Conservation (phyloP, 495 filamentous ascomycete species). For the Aspergillus panamensis region DNA sequence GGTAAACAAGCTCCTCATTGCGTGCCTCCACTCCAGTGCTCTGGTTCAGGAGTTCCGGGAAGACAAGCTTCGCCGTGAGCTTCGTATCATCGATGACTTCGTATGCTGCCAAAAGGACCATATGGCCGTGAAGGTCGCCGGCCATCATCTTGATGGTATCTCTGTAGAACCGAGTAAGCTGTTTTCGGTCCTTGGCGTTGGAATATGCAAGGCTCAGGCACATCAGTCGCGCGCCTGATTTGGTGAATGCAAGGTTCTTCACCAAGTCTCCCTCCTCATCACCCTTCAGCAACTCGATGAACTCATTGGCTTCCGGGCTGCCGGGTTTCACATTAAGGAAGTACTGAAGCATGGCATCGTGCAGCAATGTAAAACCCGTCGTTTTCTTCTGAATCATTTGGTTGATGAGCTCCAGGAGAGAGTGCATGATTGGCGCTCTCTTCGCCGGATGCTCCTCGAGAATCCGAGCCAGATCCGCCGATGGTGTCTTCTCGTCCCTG, state of each 20-base stretch:
- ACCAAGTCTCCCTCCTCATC: slow-evolving; percentile 85
- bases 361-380: slow-evolving; percentile 91
- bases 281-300: slow-evolving; percentile 83
- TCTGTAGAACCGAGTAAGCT: slow-evolving; percentile 80
- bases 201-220: slow-evolving; percentile 77
- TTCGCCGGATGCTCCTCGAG: slow-evolving; percentile 77
- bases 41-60: slow-evolving; percentile 75
- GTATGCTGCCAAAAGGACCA: slow-evolving; percentile 76
- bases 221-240: slow-evolving; percentile 76
- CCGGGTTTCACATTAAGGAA: slow-evolving; percentile 74
- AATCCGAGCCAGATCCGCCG: slow-evolving; percentile 66
- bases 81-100: slow-evolving; percentile 94
- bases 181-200: slow-evolving; percentile 87
- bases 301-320: slow-evolving; percentile 76
- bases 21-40: slow-evolving; percentile 52
- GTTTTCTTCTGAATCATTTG: slow-evolving; percentile 90
- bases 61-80: slow-evolving; percentile 76
- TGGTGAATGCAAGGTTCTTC: slow-evolving; percentile 94
- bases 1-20: slow-evolving; percentile 56
- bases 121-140: slow-evolving; percentile 71
- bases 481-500: slow-evolving; percentile 49
- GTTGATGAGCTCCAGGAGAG: slow-evolving; percentile 80
- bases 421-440: slow-evolving; percentile 76
- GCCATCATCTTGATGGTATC: slow-evolving; percentile 80
- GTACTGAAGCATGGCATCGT: slow-evolving; percentile 97